These are phyloP conservation scores for Artemisia annua DNA, from an alignment of 129 eudicot genomes.

Conservation along the genomic window DNA sequence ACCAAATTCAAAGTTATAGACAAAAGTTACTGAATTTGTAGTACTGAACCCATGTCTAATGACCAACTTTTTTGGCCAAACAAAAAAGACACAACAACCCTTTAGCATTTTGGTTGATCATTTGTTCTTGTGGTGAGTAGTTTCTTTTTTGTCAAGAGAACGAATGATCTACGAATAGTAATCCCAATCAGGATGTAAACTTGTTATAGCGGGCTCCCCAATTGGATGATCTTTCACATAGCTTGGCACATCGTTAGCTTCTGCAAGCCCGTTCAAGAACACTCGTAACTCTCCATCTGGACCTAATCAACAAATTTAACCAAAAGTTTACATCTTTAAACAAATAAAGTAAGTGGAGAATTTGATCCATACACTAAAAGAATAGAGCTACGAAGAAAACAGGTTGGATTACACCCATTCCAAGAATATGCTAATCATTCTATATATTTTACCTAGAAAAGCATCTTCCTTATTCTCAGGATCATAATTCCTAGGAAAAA, in stretches of 20 bases:
- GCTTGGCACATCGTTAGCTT: conserved; percentile 49
- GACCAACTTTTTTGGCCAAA: not conserved
- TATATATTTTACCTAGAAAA: too few relatives aligned
- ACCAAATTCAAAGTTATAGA: not conserved
- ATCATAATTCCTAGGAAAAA: too few relatives aligned
- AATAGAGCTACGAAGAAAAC: too few relatives aligned
- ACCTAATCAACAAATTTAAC: not conserved
- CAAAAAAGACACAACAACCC: not conserved
- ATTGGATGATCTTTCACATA: conserved; percentile 48
- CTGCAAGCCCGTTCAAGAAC: conserved; percentile 53
- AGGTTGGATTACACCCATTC: too few relatives aligned
- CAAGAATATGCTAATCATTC: too few relatives aligned
- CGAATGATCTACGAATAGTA: too few relatives aligned
- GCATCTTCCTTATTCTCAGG: too few relatives aligned
- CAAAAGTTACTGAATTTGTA: not conserved
- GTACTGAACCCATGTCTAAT: not conserved
- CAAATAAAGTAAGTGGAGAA: too few relatives aligned
- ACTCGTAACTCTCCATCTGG: conserved; percentile 47
- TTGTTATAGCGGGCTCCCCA: conserved; percentile 37
- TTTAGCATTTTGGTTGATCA: not conserved
- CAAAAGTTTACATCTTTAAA: too few relatives aligned
- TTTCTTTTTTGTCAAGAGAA: conserved; percentile 2
- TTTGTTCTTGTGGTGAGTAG: not conserved
- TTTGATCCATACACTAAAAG: too few relatives aligned
- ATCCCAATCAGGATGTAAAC: too few relatives aligned